Conservation (phyloP, 2,329 filamentous ascomycete species). For the Microcera coccophila region DNA sequence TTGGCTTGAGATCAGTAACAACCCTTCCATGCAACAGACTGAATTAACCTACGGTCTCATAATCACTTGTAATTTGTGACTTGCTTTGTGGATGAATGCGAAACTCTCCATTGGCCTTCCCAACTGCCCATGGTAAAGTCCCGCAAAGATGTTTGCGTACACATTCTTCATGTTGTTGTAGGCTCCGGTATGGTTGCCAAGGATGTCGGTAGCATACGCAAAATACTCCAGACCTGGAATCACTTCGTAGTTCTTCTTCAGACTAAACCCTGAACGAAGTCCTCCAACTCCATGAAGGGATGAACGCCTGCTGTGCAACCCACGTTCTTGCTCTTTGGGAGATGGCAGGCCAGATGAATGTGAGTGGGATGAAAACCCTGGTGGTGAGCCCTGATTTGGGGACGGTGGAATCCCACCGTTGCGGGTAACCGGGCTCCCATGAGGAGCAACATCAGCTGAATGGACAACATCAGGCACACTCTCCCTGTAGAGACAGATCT, state of each 20-base stretch:
- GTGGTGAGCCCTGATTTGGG: conserved; percentile 54
- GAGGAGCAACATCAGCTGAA: conserved; percentile 28
- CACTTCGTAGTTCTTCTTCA: conserved; percentile 67
- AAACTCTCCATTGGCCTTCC: conserved; percentile 84
- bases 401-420: conserved; percentile 50
- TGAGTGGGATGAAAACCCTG: conserved; percentile 41
- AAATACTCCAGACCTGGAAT: conserved; percentile 91
- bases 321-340: conserved; percentile 48
- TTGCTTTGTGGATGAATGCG: conserved; percentile 55
- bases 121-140: conserved; percentile 84
- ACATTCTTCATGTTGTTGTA: conserved; percentile 79
- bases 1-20: too few relatives aligned
- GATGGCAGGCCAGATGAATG: conserved; percentile 51
- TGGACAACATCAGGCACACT: conserved; percentile 56
- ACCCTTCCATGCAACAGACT: too few relatives aligned
- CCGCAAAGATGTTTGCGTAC: conserved; percentile 79
- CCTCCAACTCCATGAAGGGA: conserved; percentile 45
- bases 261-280: conserved; percentile 26
- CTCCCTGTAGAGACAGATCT: conserved; percentile 62
- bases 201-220: conserved; percentile 77
- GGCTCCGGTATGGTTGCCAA: conserved; percentile 75
- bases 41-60: conserved; percentile 69
- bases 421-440: conserved; percentile 38
- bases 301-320: conserved; percentile 45
- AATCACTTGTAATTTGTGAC: conserved; percentile 62